A percentile compares a stretch with the other conserved stretches of the same genome.
Evolutionary conservation across 1,284 basidiomycete species (phyloP).

Genomic region (Athelia psychrophila): DNA sequence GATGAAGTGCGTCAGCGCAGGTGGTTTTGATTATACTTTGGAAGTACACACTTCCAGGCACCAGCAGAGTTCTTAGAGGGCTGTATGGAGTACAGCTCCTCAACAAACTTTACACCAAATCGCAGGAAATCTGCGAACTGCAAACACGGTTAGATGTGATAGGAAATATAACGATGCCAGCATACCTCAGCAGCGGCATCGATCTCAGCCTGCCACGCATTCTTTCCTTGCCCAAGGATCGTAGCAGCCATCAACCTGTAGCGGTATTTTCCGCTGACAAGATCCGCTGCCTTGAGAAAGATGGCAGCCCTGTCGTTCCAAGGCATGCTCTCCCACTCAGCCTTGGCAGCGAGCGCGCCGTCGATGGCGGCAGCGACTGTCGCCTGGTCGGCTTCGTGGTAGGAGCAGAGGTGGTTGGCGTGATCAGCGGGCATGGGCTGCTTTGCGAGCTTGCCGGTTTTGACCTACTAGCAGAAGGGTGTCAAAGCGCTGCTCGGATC

Average conservation of each 20-base stretch:
- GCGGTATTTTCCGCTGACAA: conserved; percentile 92
- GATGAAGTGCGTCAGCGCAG: conserved; percentile 5
- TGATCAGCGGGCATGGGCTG: conserved; percentile 87
- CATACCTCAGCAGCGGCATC: conserved; percentile 95
- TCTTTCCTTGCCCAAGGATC: conserved; percentile 99
- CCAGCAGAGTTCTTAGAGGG: conserved; percentile 85
- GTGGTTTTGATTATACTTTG: conserved; percentile 2
- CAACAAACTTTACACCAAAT: conserved; percentile 96
- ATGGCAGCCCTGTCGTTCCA: conserved; percentile 97
- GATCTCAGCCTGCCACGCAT: conserved; percentile 99
- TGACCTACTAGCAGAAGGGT: conserved; percentile 51
- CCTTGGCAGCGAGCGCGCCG: conserved; percentile 85
- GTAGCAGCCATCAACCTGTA: conserved; percentile 96
- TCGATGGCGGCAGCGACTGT: conserved; percentile 83
- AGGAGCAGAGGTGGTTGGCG: conserved; percentile 77
- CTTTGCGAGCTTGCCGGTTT: conserved; percentile 77
- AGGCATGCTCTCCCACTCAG: conserved; percentile 89
- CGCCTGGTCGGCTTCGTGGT: conserved; percentile 85
- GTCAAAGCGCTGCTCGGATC: not conserved
- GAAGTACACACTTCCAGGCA: conserved; percentile 84
- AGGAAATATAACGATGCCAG: conserved; percentile 8
- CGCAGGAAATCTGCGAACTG: conserved; percentile 93
- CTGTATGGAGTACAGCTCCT: conserved; percentile 91
- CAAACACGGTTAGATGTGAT: conserved; percentile 1
- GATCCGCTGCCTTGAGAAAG: conserved; percentile 96